A percentile compares a stretch with the other conserved stretches of the same genome.
These are phyloP conservation scores for Trametes sanguinea DNA, from an alignment of 768 basidiomycete species.

Conservation along the genomic window DNA sequence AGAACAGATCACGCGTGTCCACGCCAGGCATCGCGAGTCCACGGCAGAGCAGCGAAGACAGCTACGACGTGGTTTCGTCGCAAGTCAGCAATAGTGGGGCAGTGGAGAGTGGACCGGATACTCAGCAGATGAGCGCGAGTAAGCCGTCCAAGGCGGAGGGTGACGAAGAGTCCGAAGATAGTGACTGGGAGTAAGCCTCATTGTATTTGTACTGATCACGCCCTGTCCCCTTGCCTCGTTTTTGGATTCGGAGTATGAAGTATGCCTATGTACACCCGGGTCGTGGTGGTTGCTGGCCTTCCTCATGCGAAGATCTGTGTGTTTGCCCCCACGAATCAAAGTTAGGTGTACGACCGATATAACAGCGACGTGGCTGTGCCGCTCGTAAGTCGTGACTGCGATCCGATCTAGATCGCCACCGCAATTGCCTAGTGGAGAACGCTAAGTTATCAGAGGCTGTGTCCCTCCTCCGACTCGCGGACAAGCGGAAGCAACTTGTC, in stretches of 20 bases:
- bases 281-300: no score
- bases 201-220: no score
- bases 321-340: no score
- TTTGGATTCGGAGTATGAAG: no score
- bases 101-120: slow-evolving; percentile 1
- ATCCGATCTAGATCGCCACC: no score
- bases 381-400: no score
- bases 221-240: no score
- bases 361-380: no score
- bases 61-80: slow-evolving; percentile 40
- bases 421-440: no score
- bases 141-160: slow-evolving; percentile 11
- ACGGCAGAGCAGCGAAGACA: slow-evolving; percentile 37
- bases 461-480: neutral
- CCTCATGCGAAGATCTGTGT: no score
- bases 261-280: no score
- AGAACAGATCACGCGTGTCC: slow-evolving; percentile 19
- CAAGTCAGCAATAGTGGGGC: slow-evolving; percentile 32
- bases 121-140: neutral
- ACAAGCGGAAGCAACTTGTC: neutral
- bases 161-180: slow-evolving; percentile 22
- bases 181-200: slow-evolving; percentile 28
- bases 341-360: no score
- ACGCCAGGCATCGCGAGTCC: slow-evolving; percentile 31
- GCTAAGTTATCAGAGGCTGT: neutral